These are phyloP conservation scores for Picea abies DNA, from an alignment of 83 land plant species.

Conservation along the genomic window DNA sequence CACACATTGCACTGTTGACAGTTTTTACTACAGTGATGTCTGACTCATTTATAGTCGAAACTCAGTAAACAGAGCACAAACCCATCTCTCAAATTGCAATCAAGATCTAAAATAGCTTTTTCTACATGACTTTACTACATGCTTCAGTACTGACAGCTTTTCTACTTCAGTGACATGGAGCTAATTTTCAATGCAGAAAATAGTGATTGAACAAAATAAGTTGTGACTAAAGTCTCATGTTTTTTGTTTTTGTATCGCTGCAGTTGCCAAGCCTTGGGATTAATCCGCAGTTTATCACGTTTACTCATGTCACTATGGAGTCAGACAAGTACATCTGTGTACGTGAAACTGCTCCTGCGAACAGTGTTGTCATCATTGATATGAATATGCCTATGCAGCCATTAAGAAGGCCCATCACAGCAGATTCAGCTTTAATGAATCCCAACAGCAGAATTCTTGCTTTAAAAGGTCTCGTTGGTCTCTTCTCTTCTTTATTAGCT, in stretches of 20 bases:
- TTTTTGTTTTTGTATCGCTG: slow-evolving; percentile 12
- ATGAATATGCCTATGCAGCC: slow-evolving; percentile 94
- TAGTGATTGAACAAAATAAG: background rate
- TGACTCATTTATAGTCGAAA: background rate
- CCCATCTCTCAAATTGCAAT: background rate
- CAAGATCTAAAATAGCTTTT: background rate
- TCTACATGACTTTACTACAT: background rate
- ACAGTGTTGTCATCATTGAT: slow-evolving; percentile 93
- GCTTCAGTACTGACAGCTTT: background rate
- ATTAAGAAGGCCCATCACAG: slow-evolving; percentile 94
- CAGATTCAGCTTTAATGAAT: slow-evolving; percentile 99
- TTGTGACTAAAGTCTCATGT: background rate
- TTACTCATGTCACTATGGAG: slow-evolving; percentile 98
- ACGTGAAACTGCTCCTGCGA: slow-evolving; percentile 92
- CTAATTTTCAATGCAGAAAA: background rate
- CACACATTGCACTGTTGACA: background rate
- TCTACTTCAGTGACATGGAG: background rate
- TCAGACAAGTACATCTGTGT: slow-evolving; percentile 99
- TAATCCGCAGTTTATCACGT: slow-evolving; percentile 85
- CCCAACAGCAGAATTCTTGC: slow-evolving; percentile 90
- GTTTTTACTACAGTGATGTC: too few relatives aligned
- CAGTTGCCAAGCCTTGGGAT: slow-evolving; percentile 94
- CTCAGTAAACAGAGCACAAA: background rate
- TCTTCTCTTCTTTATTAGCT: background rate
- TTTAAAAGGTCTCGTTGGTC: slow-evolving; percentile 67